A percentile compares a stretch with the other conserved stretches of the same genome.
Conservation (phyloP, 257 asterid genomes). For the Anisodus tanguticus region DNA sequence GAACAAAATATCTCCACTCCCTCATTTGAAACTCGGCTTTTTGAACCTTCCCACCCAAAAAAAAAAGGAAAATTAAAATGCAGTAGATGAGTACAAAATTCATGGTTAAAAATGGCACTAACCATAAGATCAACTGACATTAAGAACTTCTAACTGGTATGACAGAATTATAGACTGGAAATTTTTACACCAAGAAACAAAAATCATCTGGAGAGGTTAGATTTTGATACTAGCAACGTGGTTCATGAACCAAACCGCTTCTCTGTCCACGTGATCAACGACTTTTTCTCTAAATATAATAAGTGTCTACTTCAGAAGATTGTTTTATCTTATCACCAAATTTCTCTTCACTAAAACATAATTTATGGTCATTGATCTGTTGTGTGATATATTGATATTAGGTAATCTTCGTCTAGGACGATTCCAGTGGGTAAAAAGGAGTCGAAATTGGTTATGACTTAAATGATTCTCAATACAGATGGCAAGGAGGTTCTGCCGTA, state of each 20-base stretch:
- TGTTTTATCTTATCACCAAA: not conserved
- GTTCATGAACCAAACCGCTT: not conserved
- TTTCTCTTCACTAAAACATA: not conserved
- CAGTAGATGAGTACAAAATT: slow-evolving; percentile 18
- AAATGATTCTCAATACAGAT: not conserved
- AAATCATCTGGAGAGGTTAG: slow-evolving; percentile 13
- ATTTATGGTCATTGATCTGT: not conserved
- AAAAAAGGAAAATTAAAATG: not conserved
- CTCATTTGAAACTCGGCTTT: slow-evolving; percentile 43
- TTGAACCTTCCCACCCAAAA: slow-evolving; percentile 56
- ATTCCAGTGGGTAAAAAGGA: not conserved
- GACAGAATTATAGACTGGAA: slow-evolving; percentile 11
- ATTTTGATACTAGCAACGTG: not conserved
- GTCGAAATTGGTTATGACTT: not conserved
- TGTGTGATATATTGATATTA: not conserved
- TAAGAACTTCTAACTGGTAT: not conserved
- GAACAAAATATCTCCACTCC: slow-evolving; percentile 65
- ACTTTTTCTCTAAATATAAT: not conserved
- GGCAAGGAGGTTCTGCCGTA: slow-evolving; percentile 15
- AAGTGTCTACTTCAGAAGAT: not conserved
- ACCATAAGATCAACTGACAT: slow-evolving; percentile 11
- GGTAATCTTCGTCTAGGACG: not conserved
- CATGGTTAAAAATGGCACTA: not conserved
- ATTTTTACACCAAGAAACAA: not conserved
- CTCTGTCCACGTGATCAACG: slow-evolving; percentile 3